These are phyloP conservation scores for Talaromyces liani DNA, from an alignment of 495 filamentous ascomycete genomes.

Conservation along the genomic window DNA sequence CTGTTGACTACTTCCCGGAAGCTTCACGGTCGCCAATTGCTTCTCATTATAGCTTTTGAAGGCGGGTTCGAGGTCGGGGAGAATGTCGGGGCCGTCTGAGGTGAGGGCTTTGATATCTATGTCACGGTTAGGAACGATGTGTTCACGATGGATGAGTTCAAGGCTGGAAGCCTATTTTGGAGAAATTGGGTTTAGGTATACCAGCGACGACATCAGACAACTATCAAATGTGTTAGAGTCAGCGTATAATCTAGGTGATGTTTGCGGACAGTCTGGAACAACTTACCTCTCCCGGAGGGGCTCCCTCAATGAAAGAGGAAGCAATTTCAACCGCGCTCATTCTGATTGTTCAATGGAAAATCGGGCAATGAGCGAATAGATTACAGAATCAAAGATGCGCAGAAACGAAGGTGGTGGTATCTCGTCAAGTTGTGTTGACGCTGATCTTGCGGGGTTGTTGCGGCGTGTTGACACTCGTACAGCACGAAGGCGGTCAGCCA, in stretches of 20 bases:
- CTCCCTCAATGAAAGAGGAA: constrained; percentile 86
- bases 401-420: background rate
- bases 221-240: constrained; percentile 35
- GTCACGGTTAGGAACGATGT: background rate
- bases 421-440: background rate
- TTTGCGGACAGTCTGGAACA: background rate
- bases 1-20: constrained; percentile 74
- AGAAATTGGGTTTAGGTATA: constrained; percentile 28
- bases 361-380: background rate
- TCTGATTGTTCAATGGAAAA: background rate
- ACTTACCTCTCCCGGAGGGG: constrained; percentile 93
- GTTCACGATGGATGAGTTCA: background rate
- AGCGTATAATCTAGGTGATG: background rate
- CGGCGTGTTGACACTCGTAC: background rate
- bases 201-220: constrained; percentile 85
- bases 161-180: background rate
- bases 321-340: constrained; percentile 53
- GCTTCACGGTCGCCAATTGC: constrained; percentile 80
- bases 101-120: constrained; percentile 85
- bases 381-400: too few species aligned
- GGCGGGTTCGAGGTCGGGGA: constrained; percentile 66
- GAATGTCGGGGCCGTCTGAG: constrained; percentile 56
- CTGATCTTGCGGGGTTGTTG: background rate
- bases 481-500: background rate
- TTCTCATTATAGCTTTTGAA: constrained; percentile 95